Evolutionary conservation across 2,329 filamentous ascomycete species (phyloP).

Genomic region (Fusarium sp.): DNA sequence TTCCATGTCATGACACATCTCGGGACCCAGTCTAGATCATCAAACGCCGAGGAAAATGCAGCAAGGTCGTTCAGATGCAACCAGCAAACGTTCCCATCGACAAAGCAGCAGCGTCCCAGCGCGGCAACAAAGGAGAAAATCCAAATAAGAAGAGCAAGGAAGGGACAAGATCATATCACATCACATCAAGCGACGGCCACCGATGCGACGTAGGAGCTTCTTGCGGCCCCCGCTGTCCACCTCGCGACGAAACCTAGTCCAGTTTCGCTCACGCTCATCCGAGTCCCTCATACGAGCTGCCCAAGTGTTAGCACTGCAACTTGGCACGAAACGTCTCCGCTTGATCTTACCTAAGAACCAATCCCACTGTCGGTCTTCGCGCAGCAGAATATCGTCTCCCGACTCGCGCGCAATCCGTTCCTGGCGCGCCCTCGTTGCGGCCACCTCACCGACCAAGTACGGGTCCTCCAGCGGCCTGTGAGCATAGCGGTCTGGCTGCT

Average conservation of each 20-base stretch:
- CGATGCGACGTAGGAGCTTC: conserved; percentile 60
- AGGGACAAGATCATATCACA: conserved; percentile 17
- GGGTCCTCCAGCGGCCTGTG: conserved; percentile 75
- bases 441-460: conserved; percentile 76
- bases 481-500: conserved; percentile 37
- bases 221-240: conserved; percentile 54
- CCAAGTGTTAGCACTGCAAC: conserved; percentile 26
- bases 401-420: conserved; percentile 72
- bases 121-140: conserved; percentile 21
- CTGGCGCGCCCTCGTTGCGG: conserved; percentile 70
- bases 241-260: conserved; percentile 60
- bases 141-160: not conserved
- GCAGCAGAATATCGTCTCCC: conserved; percentile 68
- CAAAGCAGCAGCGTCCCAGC: conserved; percentile 42
- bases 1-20: conserved; percentile 28
- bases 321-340: conserved; percentile 5
- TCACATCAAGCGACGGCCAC: conserved; percentile 51
- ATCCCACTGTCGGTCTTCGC: conserved; percentile 74
- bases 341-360: conserved; percentile 69
- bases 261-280: conserved; percentile 67
- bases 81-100: conserved; percentile 34
- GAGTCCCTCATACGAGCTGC: conserved; percentile 67
- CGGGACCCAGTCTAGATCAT: conserved; percentile 43
- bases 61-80: conserved; percentile 46
- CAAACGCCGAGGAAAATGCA: conserved; percentile 49